phyloP scores from a whole-genome alignment of 768 basidiomycete genomes.

The Panus rudis region DNA sequence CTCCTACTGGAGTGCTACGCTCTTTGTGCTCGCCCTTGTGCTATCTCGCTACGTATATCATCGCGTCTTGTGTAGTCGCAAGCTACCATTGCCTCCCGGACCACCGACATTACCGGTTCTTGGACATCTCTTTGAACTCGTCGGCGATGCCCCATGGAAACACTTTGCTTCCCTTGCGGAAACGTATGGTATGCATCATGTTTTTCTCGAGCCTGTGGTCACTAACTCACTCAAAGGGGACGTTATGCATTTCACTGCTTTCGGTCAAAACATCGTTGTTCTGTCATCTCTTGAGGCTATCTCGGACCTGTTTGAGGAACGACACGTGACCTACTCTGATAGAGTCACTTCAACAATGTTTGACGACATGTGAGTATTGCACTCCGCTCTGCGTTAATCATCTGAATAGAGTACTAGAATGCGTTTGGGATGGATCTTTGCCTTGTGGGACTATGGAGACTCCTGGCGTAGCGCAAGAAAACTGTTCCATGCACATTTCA shows the following conservation, averaged over 20 bases:
- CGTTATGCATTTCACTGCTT: slow-evolving; percentile 7
- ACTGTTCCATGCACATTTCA: background rate
- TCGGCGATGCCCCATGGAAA: background rate
- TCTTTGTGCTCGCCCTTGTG: no score
- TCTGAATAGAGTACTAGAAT: no score
- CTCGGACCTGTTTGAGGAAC: slow-evolving; percentile 14
- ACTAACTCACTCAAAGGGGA: slow-evolving; percentile 12
- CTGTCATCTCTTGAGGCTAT: slow-evolving; percentile 11
- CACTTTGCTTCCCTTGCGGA: background rate
- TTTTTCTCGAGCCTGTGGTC: no score
- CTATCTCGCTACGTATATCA: no score
- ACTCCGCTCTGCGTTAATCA: no score
- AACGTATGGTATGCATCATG: no score
- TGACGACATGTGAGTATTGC: no score
- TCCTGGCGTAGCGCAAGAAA: background rate
- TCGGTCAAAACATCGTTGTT: slow-evolving; percentile 13
- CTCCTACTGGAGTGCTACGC: no score
- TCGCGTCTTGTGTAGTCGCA: no score
- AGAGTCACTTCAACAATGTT: slow-evolving; percentile 11
- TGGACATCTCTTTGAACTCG: background rate
- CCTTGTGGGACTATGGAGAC: no score
- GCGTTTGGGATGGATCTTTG: no score
- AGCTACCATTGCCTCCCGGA: background rate
- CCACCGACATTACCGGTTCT: background rate
- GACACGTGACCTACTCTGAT: slow-evolving; percentile 14